A percentile compares a stretch with the other conserved stretches of the same genome.
Conservation (phyloP, 2,329 filamentous ascomycete genomes). For the Fusarium sp. region DNA sequence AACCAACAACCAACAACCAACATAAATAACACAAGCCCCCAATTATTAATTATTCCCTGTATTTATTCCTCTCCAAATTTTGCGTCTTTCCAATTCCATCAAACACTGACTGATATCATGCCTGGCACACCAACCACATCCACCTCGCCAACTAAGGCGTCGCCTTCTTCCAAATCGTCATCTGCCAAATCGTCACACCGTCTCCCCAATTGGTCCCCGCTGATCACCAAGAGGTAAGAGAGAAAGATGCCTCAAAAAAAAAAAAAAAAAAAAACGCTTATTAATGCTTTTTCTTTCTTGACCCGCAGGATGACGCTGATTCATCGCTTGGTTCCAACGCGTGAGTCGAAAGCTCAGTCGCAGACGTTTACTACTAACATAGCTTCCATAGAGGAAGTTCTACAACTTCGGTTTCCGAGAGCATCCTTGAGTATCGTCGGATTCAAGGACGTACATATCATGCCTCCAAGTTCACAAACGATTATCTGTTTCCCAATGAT, state of each 20-base stretch:
- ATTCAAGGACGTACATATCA: not conserved
- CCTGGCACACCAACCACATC: too few species aligned
- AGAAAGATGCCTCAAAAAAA: rapidly evolving
- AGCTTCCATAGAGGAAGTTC: not conserved
- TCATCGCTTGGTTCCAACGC: not conserved
- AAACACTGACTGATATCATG: not conserved
- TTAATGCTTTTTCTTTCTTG: not conserved
- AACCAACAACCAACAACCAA: not conserved
- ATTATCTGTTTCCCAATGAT: not conserved
- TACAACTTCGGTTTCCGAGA: not conserved
- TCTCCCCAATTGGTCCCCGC: not conserved
- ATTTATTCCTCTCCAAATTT: not conserved
- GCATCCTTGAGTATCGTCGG: not conserved
- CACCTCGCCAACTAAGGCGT: not conserved
- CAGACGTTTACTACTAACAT: not conserved
- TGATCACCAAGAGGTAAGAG: not conserved
- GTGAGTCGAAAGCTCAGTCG: not conserved
- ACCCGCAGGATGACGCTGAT: not conserved
- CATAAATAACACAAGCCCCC: not conserved
- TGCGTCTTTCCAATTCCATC: not conserved
- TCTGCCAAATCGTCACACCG: not conserved
- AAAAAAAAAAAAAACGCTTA: too few species aligned
- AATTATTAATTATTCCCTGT: not conserved
- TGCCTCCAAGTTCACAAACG: not conserved
- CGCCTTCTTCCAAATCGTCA: not conserved